Evolutionary conservation across 257 asterid species (phyloP), one percentile per base, ranked within the genome.

Genomic region (Dorcoceras hygrometricum): DNA sequence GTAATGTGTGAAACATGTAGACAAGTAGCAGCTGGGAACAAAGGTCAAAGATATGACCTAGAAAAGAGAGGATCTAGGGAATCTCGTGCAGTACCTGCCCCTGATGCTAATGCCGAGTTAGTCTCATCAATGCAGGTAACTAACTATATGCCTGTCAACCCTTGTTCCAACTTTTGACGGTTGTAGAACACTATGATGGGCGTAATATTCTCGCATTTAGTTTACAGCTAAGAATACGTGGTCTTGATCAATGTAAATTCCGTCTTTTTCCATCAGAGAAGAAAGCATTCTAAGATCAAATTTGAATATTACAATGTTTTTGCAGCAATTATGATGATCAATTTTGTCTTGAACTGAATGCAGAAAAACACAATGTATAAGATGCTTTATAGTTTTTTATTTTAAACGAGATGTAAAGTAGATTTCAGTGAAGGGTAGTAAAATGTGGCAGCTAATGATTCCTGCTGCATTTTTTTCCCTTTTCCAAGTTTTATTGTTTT

Each of bases 61-160:
- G 93, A 86, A 53, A 81, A 74, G 77, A 77, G 85, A 74, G 85
- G 89, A 77, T 68, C 79, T 22, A 76, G 84, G 73, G 95, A 86
- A 67, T 83, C 88, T 29, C 87, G 87, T 57, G 95, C 96, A 11
- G 84, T 78, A 77, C 95, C 95, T 62, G 96, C 96, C 43, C 95
- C 96, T 1, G 75, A 79, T 59, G 95, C 96, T 64, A 89, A 89
- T 81, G 96, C 96, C 55, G 96, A 89, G 72, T 67, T 89, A 73
- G 76, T 80, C 75, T 83, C 85, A 46, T 89, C 96, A 8, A 83
- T 89, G 84, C 87, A 81, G 96, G 96, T 86, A 68, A 73, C 71
- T 27, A 19, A 51, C 46, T 62, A 22, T 16, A 16, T 24, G 29
- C 22, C 54, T 46, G 54, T 46, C 22, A 46, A 16, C 16, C 19